phyloP scores from a whole-genome alignment of 371 early-diverging fungal species.

The Actinomortierella wolfii region DNA sequence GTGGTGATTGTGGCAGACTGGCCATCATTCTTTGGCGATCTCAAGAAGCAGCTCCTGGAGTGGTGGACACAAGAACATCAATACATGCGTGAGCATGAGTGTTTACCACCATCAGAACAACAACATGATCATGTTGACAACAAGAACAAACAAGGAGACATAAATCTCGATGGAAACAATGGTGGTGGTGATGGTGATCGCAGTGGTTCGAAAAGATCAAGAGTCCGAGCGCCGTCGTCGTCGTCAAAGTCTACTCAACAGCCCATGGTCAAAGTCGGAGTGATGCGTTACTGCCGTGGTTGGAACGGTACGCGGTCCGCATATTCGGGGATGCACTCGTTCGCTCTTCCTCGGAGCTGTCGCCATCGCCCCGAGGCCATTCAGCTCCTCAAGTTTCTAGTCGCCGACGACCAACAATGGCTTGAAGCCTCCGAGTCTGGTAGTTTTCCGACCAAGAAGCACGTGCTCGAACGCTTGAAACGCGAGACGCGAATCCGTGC shows the following conservation, averaged over 20 bases:
- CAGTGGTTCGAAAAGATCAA: no score
- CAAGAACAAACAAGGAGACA: no score
- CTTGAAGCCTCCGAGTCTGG: conserved; percentile 30
- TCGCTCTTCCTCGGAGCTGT: conserved; percentile 24
- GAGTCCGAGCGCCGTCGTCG: background rate
- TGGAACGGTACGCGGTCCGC: conserved; percentile 20
- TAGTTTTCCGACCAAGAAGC: conserved; percentile 36
- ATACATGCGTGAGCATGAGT: no score
- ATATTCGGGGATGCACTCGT: conserved; percentile 38
- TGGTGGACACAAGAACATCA: background rate
- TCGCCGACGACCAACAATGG: conserved; percentile 36
- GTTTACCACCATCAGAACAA: no score
- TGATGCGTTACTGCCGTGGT: conserved; percentile 28
- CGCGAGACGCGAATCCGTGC: conserved; percentile 3
- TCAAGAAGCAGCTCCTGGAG: conserved; percentile 10
- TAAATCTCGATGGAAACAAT: no score
- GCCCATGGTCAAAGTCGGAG: conserved; percentile 7
- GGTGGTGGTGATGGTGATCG: no score
- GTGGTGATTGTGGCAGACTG: conserved; percentile 35
- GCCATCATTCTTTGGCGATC: conserved; percentile 26
- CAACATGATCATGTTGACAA: no score
- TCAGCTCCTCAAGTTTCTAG: conserved; percentile 23
- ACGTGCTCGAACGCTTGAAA: conserved; percentile 18
- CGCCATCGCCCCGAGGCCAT: conserved; percentile 10
- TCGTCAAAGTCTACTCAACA: background rate